A percentile compares a stretch with the other conserved stretches of the same genome.
phyloP scores from a whole-genome alignment of 371 early-diverging fungal genomes.

The Mortierella sp. region DNA sequence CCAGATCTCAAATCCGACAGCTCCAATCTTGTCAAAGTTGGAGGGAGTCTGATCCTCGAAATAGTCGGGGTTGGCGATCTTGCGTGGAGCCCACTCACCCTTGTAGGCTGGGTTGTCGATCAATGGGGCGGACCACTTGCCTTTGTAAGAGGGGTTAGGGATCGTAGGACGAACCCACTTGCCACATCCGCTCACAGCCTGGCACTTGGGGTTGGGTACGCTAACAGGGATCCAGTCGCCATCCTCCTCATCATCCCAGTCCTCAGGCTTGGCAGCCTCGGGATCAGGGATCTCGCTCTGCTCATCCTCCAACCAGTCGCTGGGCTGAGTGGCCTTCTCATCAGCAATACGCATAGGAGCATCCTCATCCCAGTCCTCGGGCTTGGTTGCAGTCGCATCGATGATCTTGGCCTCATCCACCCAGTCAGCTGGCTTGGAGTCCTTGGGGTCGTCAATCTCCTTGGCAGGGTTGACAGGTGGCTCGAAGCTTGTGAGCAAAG shows the following conservation, averaged over 20 bases:
- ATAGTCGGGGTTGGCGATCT: slow-evolving; percentile 89
- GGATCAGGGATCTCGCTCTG: slow-evolving; percentile 85
- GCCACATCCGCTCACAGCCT: slow-evolving; percentile 70
- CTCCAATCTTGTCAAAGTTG: slow-evolving; percentile 70
- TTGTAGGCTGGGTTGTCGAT: slow-evolving; percentile 95
- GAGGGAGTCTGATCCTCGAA: slow-evolving; percentile 67
- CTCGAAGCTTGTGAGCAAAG: slow-evolving; percentile 83
- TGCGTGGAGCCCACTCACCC: slow-evolving; percentile 89
- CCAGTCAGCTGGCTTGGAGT: slow-evolving; percentile 94
- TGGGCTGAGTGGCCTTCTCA: slow-evolving; percentile 87
- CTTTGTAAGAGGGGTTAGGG: slow-evolving; percentile 88
- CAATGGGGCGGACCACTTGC: slow-evolving; percentile 78
- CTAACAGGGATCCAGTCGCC: slow-evolving; percentile 90
- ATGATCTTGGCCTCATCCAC: slow-evolving; percentile 87
- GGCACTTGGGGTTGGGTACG: slow-evolving; percentile 77
- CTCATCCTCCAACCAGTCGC: slow-evolving; percentile 86
- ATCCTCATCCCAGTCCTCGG: slow-evolving; percentile 85
- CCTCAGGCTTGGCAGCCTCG: slow-evolving; percentile 87
- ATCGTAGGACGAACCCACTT: slow-evolving; percentile 68
- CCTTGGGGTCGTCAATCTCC: slow-evolving; percentile 89
- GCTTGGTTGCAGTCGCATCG: slow-evolving; percentile 86
- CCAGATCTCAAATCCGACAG: slow-evolving; percentile 95
- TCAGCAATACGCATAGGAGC: slow-evolving; percentile 72
- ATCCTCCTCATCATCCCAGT: slow-evolving; percentile 87
- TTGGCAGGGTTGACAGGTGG: slow-evolving; percentile 82